These are phyloP conservation scores for Cruciata laevipes DNA, from an alignment of 257 asterid genomes.

Conservation along the genomic window DNA sequence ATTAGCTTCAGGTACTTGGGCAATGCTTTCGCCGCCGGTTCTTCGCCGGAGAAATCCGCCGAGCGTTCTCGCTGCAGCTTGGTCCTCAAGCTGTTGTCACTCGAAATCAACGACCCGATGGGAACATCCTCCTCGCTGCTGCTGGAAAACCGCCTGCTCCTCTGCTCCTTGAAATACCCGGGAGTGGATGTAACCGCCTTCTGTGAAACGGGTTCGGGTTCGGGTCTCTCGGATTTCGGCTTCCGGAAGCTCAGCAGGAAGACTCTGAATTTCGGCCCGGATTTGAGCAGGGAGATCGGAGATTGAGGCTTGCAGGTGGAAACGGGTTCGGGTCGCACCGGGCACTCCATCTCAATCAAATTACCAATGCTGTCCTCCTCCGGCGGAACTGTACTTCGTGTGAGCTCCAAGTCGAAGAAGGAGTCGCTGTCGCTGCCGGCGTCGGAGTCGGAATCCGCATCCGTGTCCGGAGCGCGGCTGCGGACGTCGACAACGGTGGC, in stretches of 20 bases:
- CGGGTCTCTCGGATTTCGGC: constrained; percentile 31
- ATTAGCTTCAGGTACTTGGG: constrained; percentile 48
- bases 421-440: constrained; percentile 51
- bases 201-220: background rate
- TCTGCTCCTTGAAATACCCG: constrained; percentile 21
- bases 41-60: constrained; percentile 24
- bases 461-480: constrained; percentile 23
- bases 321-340: constrained; percentile 17
- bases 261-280: constrained; percentile 52
- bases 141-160: constrained; percentile 29
- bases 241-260: constrained; percentile 48
- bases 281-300: constrained; percentile 45
- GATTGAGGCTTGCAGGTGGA: constrained; percentile 34
- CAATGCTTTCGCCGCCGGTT: constrained; percentile 20
- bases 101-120: constrained; percentile 22
- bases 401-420: constrained; percentile 59
- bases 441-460: constrained; percentile 36
- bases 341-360: constrained; percentile 2
- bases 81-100: constrained; percentile 49
- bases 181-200: background rate
- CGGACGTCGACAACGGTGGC: constrained; percentile 18
- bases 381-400: constrained; percentile 24
- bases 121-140: constrained; percentile 24
- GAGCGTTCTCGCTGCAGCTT: constrained; percentile 31
- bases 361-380: constrained; percentile 8